Percentiles rank a stretch among this genome's conserved stretches.
Conservation (phyloP, 192 early-diverging fungal genomes). For the Mortierella hygrophila region DNA sequence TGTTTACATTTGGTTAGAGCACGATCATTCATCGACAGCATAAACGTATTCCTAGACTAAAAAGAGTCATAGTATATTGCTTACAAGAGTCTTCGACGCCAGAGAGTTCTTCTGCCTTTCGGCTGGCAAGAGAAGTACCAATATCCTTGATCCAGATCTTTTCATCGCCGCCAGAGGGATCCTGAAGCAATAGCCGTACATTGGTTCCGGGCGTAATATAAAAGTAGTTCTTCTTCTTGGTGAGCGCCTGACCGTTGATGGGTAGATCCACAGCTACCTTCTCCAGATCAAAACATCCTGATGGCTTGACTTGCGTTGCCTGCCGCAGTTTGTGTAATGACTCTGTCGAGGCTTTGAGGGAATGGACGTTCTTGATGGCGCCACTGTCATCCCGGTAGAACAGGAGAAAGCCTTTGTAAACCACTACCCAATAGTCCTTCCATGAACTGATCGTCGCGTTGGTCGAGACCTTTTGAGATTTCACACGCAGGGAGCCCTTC, state of each 20-base stretch:
- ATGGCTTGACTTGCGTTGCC: constrained; percentile 41
- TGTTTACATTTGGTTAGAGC: not conserved
- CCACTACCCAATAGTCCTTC: constrained; percentile 54
- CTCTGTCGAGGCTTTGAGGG: constrained; percentile 26
- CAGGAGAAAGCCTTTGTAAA: constrained; percentile 50
- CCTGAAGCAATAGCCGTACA: constrained; percentile 44
- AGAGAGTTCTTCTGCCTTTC: constrained; percentile 34
- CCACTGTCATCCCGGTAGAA: constrained; percentile 44
- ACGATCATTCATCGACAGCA: not conserved
- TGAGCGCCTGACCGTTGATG: constrained; percentile 18
- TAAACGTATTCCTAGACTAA: not conserved
- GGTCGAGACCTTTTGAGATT: constrained; percentile 49
- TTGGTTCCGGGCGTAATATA: constrained; percentile 40
- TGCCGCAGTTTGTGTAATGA: constrained; percentile 25
- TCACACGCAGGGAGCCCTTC: constrained; percentile 62
- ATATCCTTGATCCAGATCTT: constrained; percentile 48
- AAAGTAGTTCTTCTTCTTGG: constrained; percentile 52
- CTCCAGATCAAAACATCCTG: constrained; percentile 47
- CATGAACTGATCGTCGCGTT: constrained; percentile 55
- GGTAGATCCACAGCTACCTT: constrained; percentile 41
- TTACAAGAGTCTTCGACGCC: constrained; percentile 40
- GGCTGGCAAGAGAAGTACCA: constrained; percentile 27
- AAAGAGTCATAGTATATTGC: not conserved
- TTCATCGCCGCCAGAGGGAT: constrained; percentile 39
- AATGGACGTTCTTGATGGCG: constrained; percentile 20